Evolutionary conservation across 2,329 filamentous ascomycete genomes (phyloP), one percentile per base, ranked within the genome.

Genomic region (Cladosporium cucumerinum): DNA sequence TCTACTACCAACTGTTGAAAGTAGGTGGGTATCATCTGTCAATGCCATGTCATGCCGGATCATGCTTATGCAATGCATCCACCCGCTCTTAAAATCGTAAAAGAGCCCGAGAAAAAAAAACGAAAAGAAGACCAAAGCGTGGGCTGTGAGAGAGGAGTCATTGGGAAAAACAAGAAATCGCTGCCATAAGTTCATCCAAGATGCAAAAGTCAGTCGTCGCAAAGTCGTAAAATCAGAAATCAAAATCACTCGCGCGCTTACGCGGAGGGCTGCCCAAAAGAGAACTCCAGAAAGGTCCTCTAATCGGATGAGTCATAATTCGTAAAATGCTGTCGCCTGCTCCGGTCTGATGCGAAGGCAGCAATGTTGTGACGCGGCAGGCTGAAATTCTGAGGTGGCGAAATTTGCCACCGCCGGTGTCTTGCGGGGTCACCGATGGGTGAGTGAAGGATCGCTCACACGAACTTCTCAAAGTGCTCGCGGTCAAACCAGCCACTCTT

Each of bases 401-500:
- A 57, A 54, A 2, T 57, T 57, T 57, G 54, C 54, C 54, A 57
- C 54, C 51, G 28, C 51, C 30, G 49, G 25, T 26, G 25, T 32
- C 51, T 32, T 54, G 51, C 51, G 51, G 51, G 39, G 39, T 46
- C n/a, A 23, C 39, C 16, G 51, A 30, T 10, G 21, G 12, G 23
- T 25, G 23, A 28, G 25, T 51, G 48, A 30, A 54, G 51, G n/a
- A 21, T 54, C n/a, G 28, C 51, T 54, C 51, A 54, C 43, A 72
- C 32, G 26, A 64, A 68, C 49, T 68, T 46, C 62, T 69, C 52
- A 66, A 72, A 72, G 66, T 67, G 69, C 52, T 69, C 64, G 60
- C 69, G 65, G 43, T 75, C 71, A 26, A 75, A 74, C 73, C 73
- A 75, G 12, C 73, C 73, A 16, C 71, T 70, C n/a, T 66, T 89